Conservation (phyloP, 139 green algal genomes). For the Microglena sp. region DNA sequence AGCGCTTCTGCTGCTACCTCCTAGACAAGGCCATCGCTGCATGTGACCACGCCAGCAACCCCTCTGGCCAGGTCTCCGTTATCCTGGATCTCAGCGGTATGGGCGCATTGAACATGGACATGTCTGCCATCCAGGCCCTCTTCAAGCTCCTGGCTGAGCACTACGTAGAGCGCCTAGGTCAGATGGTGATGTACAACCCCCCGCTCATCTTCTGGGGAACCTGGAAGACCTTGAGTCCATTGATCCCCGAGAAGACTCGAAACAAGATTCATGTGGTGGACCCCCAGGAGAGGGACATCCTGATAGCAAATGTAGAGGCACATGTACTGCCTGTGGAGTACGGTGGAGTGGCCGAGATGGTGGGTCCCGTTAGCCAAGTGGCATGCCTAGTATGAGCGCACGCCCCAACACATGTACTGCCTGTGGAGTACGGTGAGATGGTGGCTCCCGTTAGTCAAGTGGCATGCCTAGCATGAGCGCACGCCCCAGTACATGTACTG, state of each 20-base stretch:
- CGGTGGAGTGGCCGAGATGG: background rate
- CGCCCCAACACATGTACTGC: background rate
- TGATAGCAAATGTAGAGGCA: background rate
- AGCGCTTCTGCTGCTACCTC: conserved; percentile 24
- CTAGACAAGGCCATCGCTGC: conserved; percentile 12
- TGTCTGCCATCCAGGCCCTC: conserved; percentile 24
- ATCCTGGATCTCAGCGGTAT: conserved; percentile 31
- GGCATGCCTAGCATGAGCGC: no score
- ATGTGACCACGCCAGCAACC: conserved; percentile 16
- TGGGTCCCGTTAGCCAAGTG: no score
- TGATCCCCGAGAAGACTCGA: conserved; percentile 18
- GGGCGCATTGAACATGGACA: conserved; percentile 22
- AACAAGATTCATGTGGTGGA: conserved; percentile 26
- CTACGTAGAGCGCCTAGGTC: no score
- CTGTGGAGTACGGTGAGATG: background rate
- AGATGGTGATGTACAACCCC: conserved; percentile 23
- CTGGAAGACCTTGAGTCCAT: conserved; percentile 22
- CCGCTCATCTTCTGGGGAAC: conserved; percentile 25
- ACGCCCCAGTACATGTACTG: background rate
- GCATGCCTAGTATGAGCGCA: no score
- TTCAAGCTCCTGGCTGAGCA: conserved; percentile 25
- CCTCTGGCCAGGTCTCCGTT: conserved; percentile 13
- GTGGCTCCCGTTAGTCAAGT: no score
- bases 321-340: background rate
- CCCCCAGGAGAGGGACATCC: background rate